These are phyloP conservation scores for Cladosporium sphaerospermum DNA, from an alignment of 2,329 filamentous ascomycete species.

Conservation along the genomic window DNA sequence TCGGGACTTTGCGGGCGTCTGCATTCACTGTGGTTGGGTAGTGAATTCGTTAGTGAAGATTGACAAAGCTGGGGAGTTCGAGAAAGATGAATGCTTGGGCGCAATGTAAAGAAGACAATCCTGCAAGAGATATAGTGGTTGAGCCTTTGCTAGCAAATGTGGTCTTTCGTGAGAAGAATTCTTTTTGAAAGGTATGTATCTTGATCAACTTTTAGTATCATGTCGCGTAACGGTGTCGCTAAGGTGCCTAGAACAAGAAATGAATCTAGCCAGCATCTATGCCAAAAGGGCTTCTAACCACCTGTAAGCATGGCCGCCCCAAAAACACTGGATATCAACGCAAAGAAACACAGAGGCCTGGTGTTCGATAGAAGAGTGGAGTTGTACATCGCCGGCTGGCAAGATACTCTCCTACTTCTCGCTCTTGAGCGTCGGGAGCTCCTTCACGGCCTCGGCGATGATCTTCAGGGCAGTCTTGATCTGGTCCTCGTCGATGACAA, in stretches of 20 bases:
- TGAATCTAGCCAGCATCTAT: background rate
- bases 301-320: background rate
- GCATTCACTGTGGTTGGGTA: too few species aligned
- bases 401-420: slow-evolving; percentile 28
- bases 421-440: slow-evolving; percentile 62
- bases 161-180: too few species aligned
- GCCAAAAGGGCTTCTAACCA: background rate
- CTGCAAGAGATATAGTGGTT: too few species aligned
- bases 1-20: too few species aligned
- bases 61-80: too few species aligned
- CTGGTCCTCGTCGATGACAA: slow-evolving; percentile 88
- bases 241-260: background rate
- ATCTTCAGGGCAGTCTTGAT: slow-evolving; percentile 70
- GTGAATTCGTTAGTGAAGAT: too few species aligned
- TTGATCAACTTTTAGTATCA: background rate
- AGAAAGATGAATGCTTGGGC: too few species aligned
- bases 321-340: background rate
- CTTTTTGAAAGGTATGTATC: too few species aligned
- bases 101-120: too few species aligned
- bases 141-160: too few species aligned
- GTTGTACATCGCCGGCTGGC: slow-evolving; percentile 54
- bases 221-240: background rate
- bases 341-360: slow-evolving; percentile 25
- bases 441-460: slow-evolving; percentile 73
- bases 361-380: slow-evolving; percentile 55